Evolutionary conservation across 2,329 filamentous ascomycete genomes (phyloP).

Genomic region (Aspergillus versicolor): DNA sequence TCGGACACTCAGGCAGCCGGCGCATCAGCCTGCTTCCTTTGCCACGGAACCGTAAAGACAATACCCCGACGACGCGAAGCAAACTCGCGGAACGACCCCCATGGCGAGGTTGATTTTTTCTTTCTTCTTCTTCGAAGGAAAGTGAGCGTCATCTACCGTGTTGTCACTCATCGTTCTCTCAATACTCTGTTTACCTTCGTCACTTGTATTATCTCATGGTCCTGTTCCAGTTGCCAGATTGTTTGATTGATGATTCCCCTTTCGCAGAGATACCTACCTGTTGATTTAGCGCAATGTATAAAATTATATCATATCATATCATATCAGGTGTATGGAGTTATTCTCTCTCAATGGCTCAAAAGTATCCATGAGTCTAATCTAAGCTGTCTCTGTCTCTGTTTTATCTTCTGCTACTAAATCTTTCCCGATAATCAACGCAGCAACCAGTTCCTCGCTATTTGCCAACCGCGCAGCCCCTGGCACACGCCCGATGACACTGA

Average conservation of each 20-base stretch:
- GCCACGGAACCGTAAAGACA: constrained; percentile 34
- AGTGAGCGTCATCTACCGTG: constrained; percentile 20
- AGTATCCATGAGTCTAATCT: neutral
- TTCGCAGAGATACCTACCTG: constrained; percentile 10
- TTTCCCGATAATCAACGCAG: constrained; percentile 40
- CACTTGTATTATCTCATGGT: constrained; percentile 13
- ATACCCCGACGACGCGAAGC: constrained; percentile 21
- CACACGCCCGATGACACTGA: constrained; percentile 38
- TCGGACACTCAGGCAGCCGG: constrained; percentile 39
- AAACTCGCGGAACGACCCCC: constrained; percentile 35
- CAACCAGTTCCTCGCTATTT: constrained; percentile 38
- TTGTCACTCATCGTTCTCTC: constrained; percentile 11
- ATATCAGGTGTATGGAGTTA: constrained; percentile 8
- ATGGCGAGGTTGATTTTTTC: constrained; percentile 30
- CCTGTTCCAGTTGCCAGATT: constrained; percentile 6
- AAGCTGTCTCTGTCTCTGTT: neutral
- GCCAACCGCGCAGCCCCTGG: constrained; percentile 35
- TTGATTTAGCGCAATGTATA: constrained; percentile 13
- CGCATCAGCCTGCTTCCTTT: constrained; percentile 43
- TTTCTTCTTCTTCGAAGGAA: neutral
- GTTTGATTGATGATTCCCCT: constrained; percentile 13
- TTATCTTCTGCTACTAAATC: constrained; percentile 18
- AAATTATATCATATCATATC: constrained; percentile 5
- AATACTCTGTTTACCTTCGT: constrained; percentile 4
- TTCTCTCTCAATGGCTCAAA: neutral